phyloP scores from a whole-genome alignment of 2,329 filamentous ascomycete species.

The Paramyrothecium roridum region DNA sequence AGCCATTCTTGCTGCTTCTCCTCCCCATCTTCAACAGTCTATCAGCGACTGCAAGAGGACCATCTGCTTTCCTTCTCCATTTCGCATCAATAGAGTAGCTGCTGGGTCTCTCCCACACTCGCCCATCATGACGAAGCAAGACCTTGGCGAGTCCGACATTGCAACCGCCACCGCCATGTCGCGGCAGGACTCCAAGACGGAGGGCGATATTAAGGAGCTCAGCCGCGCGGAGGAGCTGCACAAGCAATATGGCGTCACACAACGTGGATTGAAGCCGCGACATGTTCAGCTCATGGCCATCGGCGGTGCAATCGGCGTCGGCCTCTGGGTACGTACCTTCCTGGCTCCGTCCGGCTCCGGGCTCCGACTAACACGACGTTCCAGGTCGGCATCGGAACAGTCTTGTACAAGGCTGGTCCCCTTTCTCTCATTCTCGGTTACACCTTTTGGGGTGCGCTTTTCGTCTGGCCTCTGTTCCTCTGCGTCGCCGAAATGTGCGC shows the following conservation, averaged over 20 bases:
- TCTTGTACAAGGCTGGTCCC: constrained; percentile 37
- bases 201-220: background rate
- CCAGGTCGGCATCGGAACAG: constrained; percentile 37
- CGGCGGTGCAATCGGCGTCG: constrained; percentile 42
- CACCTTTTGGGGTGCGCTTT: constrained; percentile 39
- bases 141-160: background rate
- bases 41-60: background rate
- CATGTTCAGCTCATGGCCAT: constrained; percentile 49
- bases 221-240: background rate
- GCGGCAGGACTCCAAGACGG: background rate
- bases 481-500: constrained; percentile 56
- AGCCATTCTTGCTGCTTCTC: background rate
- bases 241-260: constrained; percentile 25
- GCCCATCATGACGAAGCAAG: background rate
- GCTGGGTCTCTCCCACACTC: background rate
- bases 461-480: constrained; percentile 41
- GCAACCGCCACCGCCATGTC: background rate
- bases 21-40: background rate
- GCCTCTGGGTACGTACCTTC: constrained; percentile 28
- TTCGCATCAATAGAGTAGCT: background rate
- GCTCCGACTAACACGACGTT: constrained; percentile 7
- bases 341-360: constrained; percentile 6
- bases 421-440: constrained; percentile 42
- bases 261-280: constrained; percentile 30
- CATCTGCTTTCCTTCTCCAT: background rate